These are phyloP conservation scores for Solanum acaule DNA, from an alignment of 257 asterid genomes.

Conservation along the genomic window DNA sequence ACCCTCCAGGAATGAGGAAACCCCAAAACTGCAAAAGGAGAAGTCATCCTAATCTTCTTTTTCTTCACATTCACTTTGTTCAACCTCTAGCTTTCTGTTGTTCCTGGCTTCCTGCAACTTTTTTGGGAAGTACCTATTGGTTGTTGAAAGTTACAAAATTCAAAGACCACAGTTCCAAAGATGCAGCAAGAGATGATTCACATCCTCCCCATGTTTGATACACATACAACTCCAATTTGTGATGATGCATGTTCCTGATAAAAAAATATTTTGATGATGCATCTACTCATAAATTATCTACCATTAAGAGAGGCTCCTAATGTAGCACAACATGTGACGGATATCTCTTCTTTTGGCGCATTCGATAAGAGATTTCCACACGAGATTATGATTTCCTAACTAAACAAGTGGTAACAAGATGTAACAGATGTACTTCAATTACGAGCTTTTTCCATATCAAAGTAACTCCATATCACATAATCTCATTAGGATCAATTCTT, in stretches of 20 bases:
- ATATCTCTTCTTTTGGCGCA: neutral
- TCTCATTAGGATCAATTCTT: neutral
- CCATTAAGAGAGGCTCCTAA: neutral
- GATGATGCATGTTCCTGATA: neutral
- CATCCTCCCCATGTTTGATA: neutral
- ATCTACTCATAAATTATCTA: neutral
- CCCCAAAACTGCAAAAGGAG: neutral
- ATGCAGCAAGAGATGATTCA: neutral
- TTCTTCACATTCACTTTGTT: neutral
- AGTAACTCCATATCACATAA: neutral
- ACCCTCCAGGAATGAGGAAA: neutral
- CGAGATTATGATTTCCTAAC: neutral
- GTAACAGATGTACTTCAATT: neutral
- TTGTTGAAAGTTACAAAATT: neutral
- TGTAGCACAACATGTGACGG: neutral
- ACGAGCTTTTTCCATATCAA: neutral
- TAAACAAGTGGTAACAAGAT: neutral
- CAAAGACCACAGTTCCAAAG: neutral
- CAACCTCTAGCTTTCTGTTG: neutral
- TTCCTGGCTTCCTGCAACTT: neutral
- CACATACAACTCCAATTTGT: neutral
- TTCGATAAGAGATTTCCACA: neutral
- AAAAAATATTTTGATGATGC: neutral
- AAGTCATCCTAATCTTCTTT: neutral
- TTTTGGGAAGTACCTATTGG: neutral